Conservation (phyloP, 495 filamentous ascomycete genomes). For the Penicillium robsamsonii region DNA sequence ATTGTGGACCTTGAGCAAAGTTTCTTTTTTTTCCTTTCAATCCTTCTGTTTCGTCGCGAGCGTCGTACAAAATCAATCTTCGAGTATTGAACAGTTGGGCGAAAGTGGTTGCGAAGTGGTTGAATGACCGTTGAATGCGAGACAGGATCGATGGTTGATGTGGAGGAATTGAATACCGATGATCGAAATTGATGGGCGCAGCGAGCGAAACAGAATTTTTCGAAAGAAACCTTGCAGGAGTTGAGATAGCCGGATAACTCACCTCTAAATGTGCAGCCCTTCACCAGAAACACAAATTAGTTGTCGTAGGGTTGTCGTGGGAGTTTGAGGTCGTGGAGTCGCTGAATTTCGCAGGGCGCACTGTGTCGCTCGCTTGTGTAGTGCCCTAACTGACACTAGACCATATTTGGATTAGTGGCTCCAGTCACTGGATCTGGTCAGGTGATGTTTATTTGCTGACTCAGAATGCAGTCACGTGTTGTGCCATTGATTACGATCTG, state of each 20-base stretch:
- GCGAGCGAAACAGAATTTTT: constrained; percentile 29
- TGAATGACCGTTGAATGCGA: constrained; percentile 4
- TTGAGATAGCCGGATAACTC: constrained; percentile 30
- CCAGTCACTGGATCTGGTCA: constrained; percentile 21
- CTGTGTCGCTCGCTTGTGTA: constrained; percentile 48
- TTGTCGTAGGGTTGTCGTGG: constrained; percentile 47
- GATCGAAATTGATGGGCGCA: constrained; percentile 24
- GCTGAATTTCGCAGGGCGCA: constrained; percentile 47
- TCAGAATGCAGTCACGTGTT: constrained; percentile 19
- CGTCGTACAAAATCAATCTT: constrained; percentile 14
- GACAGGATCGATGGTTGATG: constrained; percentile 11
- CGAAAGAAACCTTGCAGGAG: constrained; percentile 18
- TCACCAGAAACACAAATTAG: constrained; percentile 49
- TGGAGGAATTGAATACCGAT: constrained; percentile 12
- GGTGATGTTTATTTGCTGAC: constrained; percentile 13
- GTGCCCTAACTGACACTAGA: constrained; percentile 42
- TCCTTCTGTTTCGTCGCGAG: constrained; percentile 28
- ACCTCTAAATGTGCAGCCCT: constrained; percentile 51
- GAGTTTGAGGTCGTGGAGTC: constrained; percentile 43
- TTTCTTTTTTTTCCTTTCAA: constrained; percentile 13
- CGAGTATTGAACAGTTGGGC: constrained; percentile 4
- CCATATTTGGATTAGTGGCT: constrained; percentile 15
- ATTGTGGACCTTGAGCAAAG: constrained; percentile 12
- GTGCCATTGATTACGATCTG: not conserved
- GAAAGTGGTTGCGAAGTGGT: constrained; percentile 1